Evolutionary conservation across 345 rosid species (phyloP).

Genomic region (Pugionium dolabratum): DNA sequence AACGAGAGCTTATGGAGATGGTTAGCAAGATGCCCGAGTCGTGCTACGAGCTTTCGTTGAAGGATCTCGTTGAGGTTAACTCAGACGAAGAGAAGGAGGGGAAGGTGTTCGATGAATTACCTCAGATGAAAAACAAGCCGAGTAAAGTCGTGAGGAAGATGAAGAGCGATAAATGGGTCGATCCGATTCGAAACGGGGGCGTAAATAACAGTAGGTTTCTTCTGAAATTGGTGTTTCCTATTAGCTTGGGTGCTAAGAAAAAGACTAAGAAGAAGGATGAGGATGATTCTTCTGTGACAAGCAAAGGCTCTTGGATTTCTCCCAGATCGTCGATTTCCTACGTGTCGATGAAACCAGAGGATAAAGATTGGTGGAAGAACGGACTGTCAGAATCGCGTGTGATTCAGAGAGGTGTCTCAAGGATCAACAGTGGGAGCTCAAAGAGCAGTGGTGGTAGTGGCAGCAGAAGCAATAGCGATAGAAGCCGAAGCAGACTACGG

Average conservation of each 20-base stretch:
- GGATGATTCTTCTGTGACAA: constrained; percentile 31
- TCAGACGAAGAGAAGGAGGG: constrained; percentile 39
- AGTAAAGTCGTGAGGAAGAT: constrained; percentile 29
- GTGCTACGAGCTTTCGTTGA: constrained; percentile 80
- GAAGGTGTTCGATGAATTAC: constrained; percentile 23
- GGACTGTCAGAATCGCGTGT: constrained; percentile 42
- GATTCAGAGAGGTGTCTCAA: constrained; percentile 42
- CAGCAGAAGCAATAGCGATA: constrained; percentile 50
- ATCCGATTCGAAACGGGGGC: constrained; percentile 50
- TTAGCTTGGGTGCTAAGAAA: constrained; percentile 52
- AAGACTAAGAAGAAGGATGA: constrained; percentile 44
- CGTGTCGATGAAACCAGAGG: constrained; percentile 44
- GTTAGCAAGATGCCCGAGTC: constrained; percentile 86
- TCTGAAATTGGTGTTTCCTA: constrained; percentile 69
- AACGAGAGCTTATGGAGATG: constrained; percentile 93
- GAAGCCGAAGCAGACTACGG: constrained; percentile 45
- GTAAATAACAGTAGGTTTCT: constrained; percentile 61
- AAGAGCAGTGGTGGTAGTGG: constrained; percentile 54
- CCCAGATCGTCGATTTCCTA: constrained; percentile 52
- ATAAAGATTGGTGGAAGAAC: constrained; percentile 75
- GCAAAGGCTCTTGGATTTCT: constrained; percentile 38
- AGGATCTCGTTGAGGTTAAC: constrained; percentile 69
- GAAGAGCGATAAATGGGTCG: constrained; percentile 39
- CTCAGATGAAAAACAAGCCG: constrained; percentile 23
- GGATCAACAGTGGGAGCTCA: constrained; percentile 45